These are phyloP conservation scores for Fusarium clavum DNA, from an alignment of 2,329 filamentous ascomycete species.

Conservation along the genomic window DNA sequence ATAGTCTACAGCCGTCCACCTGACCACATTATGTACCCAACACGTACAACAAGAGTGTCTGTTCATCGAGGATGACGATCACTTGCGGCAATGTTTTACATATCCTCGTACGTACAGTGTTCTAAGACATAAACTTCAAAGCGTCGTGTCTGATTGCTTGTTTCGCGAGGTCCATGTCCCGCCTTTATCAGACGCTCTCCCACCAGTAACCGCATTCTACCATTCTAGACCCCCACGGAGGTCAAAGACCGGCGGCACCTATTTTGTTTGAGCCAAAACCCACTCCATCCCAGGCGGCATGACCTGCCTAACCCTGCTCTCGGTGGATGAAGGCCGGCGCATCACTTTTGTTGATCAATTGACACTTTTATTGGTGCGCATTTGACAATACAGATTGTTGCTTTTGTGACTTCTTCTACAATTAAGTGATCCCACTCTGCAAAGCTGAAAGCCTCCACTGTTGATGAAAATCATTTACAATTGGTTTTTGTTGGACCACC, in stretches of 20 bases:
- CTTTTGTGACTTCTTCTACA: constrained; percentile 12
- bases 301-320: constrained; percentile 31
- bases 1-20: constrained; percentile 3
- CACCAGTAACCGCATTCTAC: constrained; percentile 30
- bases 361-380: constrained; percentile 46
- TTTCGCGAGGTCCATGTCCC: constrained; percentile 24
- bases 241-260: constrained; percentile 43
- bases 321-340: constrained; percentile 35
- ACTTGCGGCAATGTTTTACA: constrained; percentile 33
- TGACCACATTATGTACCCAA: constrained; percentile 2
- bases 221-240: constrained; percentile 46
- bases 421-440: constrained; percentile 11
- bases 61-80: constrained; percentile 11
- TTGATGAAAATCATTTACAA: constrained; percentile 7
- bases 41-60: constrained; percentile 4
- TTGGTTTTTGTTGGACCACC: too few relatives aligned
- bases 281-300: constrained; percentile 27
- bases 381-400: constrained; percentile 35
- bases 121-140: constrained; percentile 21
- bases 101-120: constrained; percentile 10
- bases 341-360: constrained; percentile 38
- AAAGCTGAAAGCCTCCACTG: constrained; percentile 18
- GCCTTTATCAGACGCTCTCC: constrained; percentile 35
- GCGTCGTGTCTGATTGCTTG: constrained; percentile 23
- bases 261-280: constrained; percentile 20